Percentiles rank a stretch among this genome's conserved stretches.
Conservation (phyloP, 139 green algal species). For the Mesotaenium endlicherianum region DNA sequence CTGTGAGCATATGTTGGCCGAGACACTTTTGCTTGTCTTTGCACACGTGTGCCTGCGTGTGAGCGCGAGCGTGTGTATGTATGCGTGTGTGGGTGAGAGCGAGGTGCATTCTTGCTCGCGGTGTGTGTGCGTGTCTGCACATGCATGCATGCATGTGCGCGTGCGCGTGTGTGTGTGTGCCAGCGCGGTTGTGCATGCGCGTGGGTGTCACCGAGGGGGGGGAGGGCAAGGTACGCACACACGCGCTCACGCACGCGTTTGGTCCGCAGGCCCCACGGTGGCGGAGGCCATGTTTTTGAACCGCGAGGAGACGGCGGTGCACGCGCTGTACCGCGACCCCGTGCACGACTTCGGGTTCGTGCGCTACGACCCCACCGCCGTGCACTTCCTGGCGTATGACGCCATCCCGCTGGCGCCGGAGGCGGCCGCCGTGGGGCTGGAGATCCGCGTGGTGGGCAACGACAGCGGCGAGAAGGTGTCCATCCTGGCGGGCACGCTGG, state of each 20-base stretch:
- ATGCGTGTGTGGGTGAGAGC: too few species aligned
- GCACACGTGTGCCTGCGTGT: too few species aligned
- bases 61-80: too few species aligned
- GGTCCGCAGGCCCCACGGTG: slow-evolving; percentile 45
- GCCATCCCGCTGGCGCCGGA: slow-evolving; percentile 78
- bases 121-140: too few species aligned
- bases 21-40: too few species aligned
- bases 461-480: slow-evolving; percentile 88
- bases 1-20: too few species aligned
- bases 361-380: slow-evolving; percentile 69
- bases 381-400: slow-evolving; percentile 67
- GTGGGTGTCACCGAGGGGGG: too few species aligned
- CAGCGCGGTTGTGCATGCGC: too few species aligned
- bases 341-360: slow-evolving; percentile 82
- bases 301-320: slow-evolving; percentile 76
- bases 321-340: slow-evolving; percentile 58
- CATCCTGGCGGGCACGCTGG: slow-evolving; percentile 84
- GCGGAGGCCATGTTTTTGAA: slow-evolving; percentile 92
- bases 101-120: too few species aligned
- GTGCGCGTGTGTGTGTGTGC: too few species aligned
- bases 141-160: too few species aligned
- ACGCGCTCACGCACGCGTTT: neutral
- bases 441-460: slow-evolving; percentile 89
- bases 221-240: too few species aligned
- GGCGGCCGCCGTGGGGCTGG: slow-evolving; percentile 76